phyloP scores from a whole-genome alignment of 2,329 filamentous ascomycete species.

The Penicillium sp. region DNA sequence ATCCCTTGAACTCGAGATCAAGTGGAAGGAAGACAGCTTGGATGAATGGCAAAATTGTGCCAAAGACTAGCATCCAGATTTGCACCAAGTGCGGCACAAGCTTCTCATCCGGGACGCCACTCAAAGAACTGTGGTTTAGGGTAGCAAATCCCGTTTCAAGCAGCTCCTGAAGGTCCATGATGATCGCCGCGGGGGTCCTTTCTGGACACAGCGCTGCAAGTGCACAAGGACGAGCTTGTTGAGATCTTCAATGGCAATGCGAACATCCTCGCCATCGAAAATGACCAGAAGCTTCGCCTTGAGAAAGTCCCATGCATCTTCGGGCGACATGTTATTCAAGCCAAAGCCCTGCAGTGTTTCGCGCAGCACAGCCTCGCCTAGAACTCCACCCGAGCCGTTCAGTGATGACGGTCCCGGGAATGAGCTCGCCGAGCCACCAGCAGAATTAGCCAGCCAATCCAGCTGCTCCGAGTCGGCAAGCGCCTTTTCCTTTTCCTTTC shows the following conservation, averaged over 20 bases:
- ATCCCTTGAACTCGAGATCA: slow-evolving; percentile 86
- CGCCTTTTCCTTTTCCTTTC: slow-evolving; percentile 63
- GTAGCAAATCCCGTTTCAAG: slow-evolving; percentile 72
- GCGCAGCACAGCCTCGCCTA: slow-evolving; percentile 36
- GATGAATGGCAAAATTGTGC: slow-evolving; percentile 82
- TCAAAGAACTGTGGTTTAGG: slow-evolving; percentile 70
- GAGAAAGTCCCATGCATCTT: slow-evolving; percentile 62
- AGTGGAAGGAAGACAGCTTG: slow-evolving; percentile 91
- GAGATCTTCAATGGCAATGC: slow-evolving; percentile 61
- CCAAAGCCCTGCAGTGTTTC: slow-evolving; percentile 51
- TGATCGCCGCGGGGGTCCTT: slow-evolving; percentile 53
- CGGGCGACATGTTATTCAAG: slow-evolving; percentile 62
- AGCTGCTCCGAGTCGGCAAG: slow-evolving; percentile 35
- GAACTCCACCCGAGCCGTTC: slow-evolving; percentile 28
- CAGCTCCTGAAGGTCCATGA: slow-evolving; percentile 60
- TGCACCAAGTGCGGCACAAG: slow-evolving; percentile 88
- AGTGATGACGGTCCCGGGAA: slow-evolving; percentile 37
- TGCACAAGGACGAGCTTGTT: slow-evolving; percentile 60
- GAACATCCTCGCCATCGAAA: slow-evolving; percentile 60
- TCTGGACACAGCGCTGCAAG: slow-evolving; percentile 58
- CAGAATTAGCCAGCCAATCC: slow-evolving; percentile 31
- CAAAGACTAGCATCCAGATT: slow-evolving; percentile 91
- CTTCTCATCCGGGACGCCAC: slow-evolving; percentile 72
- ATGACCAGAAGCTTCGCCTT: slow-evolving; percentile 59
- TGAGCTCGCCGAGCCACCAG: slow-evolving; percentile 22